Percentiles rank a stretch among this genome's conserved stretches.
Evolutionary conservation across 2,329 filamentous ascomycete species (phyloP).

Genomic region (Cercospora brassicicola): DNA sequence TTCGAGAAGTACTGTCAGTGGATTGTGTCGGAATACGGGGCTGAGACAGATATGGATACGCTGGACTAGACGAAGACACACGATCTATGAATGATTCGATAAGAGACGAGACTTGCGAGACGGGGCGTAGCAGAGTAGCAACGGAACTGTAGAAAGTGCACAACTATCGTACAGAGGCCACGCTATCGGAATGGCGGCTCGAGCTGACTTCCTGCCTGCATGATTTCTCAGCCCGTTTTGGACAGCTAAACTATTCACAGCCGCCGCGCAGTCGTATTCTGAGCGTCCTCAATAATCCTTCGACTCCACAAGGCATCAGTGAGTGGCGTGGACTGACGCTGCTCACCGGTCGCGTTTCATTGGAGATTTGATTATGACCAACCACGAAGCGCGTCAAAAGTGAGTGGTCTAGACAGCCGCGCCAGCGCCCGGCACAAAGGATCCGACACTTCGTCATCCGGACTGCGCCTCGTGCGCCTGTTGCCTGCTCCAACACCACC

Average conservation of each 20-base stretch:
- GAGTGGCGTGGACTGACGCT: background rate
- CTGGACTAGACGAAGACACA: conserved; percentile 25
- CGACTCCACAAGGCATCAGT: background rate
- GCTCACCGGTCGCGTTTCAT: background rate
- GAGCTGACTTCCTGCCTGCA: background rate
- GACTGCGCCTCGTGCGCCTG: background rate
- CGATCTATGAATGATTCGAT: background rate
- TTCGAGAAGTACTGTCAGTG: conserved; percentile 92
- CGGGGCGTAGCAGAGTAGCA: background rate
- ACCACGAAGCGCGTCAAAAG: background rate
- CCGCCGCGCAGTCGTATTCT: background rate
- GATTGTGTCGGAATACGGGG: conserved; percentile 71
- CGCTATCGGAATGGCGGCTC: background rate
- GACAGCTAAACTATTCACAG: background rate
- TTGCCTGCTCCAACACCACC: background rate
- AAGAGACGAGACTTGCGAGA: background rate
- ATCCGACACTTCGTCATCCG: background rate
- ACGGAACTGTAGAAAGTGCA: background rate
- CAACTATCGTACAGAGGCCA: background rate
- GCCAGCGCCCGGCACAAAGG: background rate
- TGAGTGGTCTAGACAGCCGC: background rate
- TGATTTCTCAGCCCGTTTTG: background rate
- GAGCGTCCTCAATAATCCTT: background rate
- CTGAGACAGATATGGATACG: conserved; percentile 32
- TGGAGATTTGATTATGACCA: background rate